These are phyloP conservation scores for Tirmania nivea DNA, from an alignment of 495 filamentous ascomycete genomes.

Conservation along the genomic window DNA sequence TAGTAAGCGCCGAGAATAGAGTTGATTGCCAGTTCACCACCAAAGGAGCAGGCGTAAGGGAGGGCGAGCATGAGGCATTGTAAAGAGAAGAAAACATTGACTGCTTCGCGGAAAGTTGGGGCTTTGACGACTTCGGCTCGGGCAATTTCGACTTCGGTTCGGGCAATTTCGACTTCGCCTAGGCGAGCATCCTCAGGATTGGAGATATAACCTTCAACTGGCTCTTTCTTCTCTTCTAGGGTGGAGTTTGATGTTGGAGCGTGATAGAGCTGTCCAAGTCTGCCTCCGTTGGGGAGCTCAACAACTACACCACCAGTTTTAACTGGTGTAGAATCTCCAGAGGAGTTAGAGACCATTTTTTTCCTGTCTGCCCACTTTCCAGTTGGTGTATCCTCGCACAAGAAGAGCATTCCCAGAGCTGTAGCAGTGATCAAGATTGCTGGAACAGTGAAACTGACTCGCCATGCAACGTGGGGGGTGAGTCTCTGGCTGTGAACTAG, in stretches of 20 bases:
- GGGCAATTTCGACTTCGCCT: slow-evolving; percentile 22
- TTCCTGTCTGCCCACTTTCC: slow-evolving; percentile 65
- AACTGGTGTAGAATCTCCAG: not conserved
- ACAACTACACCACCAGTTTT: slow-evolving; percentile 23
- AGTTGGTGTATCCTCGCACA: slow-evolving; percentile 67
- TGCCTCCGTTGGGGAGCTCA: slow-evolving; percentile 25
- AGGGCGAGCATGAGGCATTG: slow-evolving; percentile 45
- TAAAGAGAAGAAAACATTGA: slow-evolving; percentile 36
- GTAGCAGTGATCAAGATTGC: slow-evolving; percentile 48
- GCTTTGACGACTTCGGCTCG: slow-evolving; percentile 42
- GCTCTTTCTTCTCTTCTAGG: slow-evolving; percentile 25
- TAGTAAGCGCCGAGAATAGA: slow-evolving; percentile 64
- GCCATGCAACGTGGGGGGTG: slow-evolving; percentile 50
- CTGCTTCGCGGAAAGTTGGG: slow-evolving; percentile 38
- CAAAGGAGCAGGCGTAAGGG: slow-evolving; percentile 73
- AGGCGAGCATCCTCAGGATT: slow-evolving; percentile 9
- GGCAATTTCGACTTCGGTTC: slow-evolving; percentile 29
- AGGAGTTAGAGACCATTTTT: slow-evolving; percentile 24
- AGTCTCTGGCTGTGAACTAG: slow-evolving; percentile 39
- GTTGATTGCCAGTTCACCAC: slow-evolving; percentile 71
- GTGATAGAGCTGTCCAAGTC: slow-evolving; percentile 29
- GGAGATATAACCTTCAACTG: slow-evolving; percentile 14
- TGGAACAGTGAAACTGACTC: slow-evolving; percentile 64
- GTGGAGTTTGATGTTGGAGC: slow-evolving; percentile 22
- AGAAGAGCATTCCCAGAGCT: slow-evolving; percentile 45